A percentile compares a stretch with the other conserved stretches of the same genome.
Conservation (phyloP, 1,139 yeast genomes). For the Debaryomyces psychrophilus region DNA sequence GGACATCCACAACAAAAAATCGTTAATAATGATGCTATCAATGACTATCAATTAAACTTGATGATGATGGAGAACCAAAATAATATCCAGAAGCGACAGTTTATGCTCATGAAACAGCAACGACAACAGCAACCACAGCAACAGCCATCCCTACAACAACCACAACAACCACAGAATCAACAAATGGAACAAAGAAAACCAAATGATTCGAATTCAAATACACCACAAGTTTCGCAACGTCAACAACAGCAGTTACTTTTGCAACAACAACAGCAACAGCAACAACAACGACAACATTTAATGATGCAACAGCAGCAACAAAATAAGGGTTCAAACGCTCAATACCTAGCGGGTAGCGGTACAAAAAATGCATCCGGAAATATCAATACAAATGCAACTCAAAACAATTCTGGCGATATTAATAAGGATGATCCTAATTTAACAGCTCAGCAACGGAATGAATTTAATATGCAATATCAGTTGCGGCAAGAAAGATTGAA, state of each 20-base stretch:
- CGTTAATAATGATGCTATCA: constrained; percentile 21
- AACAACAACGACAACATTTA: constrained; percentile 16
- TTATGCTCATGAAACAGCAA: constrained; percentile 23
- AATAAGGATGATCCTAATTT: constrained; percentile 11
- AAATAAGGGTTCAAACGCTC: background rate
- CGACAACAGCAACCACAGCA: constrained; percentile 20
- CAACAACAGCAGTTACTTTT: constrained; percentile 16
- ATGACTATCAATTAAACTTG: constrained; percentile 30
- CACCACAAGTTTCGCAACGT: constrained; percentile 6
- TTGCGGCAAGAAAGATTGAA: constrained; percentile 20
- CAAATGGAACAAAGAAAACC: background rate
- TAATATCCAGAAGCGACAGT: constrained; percentile 29
- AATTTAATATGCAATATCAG: constrained; percentile 24
- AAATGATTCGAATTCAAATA: background rate
- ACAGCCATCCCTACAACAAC: constrained; percentile 15
- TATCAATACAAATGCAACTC: background rate
- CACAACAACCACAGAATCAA: constrained; percentile 4
- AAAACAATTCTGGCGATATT: background rate
- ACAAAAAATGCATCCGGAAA: background rate
- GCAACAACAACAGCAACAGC: constrained; percentile 17
- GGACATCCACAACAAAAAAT: background rate
- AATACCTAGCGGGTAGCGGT: background rate
- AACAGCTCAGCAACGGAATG: constrained; percentile 25
- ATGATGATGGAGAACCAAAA: constrained; percentile 32
- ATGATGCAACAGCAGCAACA: constrained; percentile 16